Conservation (phyloP, 1,284 basidiomycete species). For the Ustilago shanxiensis region DNA sequence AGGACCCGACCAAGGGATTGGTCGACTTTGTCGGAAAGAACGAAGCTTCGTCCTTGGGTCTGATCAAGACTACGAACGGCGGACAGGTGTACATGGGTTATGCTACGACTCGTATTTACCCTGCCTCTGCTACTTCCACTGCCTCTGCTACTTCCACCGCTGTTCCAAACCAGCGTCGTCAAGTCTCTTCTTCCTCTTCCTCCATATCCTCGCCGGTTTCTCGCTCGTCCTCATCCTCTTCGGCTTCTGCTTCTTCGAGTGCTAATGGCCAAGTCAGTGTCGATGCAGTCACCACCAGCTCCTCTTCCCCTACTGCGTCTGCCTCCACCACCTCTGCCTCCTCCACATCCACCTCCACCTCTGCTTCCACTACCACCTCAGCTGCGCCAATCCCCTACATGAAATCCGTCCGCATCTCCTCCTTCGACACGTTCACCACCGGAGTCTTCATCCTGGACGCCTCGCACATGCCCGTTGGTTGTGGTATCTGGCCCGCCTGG, state of each 20-base stretch:
- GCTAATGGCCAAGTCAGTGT: not conserved
- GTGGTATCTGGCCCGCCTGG: conserved; percentile 64
- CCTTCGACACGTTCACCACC: conserved; percentile 54
- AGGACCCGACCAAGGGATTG: conserved; percentile 56
- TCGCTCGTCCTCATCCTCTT: not conserved
- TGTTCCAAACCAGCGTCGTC: not conserved
- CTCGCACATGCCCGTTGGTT: conserved; percentile 54
- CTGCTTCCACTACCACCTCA: conserved; percentile 23
- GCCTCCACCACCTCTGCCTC: conserved; percentile 10
- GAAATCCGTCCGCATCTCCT: conserved; percentile 47
- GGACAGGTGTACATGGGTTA: conserved; percentile 51
- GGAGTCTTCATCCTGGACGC: conserved; percentile 55
- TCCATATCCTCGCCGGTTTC: not conserved
- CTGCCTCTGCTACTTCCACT: conserved; percentile 15
- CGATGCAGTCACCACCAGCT: conserved; percentile 6
- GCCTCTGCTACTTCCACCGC: not conserved
- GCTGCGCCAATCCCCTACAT: conserved; percentile 41
- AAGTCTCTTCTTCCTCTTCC: not conserved
- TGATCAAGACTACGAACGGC: conserved; percentile 45
- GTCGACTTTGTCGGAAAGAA: conserved; percentile 43
- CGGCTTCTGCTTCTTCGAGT: conserved; percentile 7
- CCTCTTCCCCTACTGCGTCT: not conserved
- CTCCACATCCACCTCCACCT: conserved; percentile 14
- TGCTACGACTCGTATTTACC: conserved; percentile 49
- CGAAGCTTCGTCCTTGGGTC: conserved; percentile 35